Base-by-base conservation (phyloP, 202 grass and related monocot genomes). In the Eragrostis tef region DNA sequence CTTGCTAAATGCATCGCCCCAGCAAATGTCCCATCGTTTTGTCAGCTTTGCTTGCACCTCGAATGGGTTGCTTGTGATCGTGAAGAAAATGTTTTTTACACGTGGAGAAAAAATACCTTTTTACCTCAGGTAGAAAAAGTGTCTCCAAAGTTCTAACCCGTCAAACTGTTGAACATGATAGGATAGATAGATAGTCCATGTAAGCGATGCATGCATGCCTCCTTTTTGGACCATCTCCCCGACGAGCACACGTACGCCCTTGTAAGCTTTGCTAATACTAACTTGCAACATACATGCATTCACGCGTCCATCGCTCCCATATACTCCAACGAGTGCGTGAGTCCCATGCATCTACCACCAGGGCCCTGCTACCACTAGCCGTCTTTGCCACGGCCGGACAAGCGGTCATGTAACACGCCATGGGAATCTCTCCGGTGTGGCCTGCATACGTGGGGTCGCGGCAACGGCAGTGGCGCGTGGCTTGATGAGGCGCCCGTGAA, bases 401-500 rank as follows among this genome's bases (percentile, higher is more conserved):
- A 14, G 41, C n/a, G 49, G 58, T 19, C 58, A 80, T 67, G 48
- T 57, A 58, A 65, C 61, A 17, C 74, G 59, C 39, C 36, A 11
- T 34, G 42, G 78, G 72, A 85, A 77, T 90, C 61, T 87, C 75
- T 45, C 65, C 26, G 47, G 29, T 75, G 79, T 71, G 58, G 57
- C 15, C 22, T 51, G 77, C 34, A 63, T 74, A 44, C 42, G 34
- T 68, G 63, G 46, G 76, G 74, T 70, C 62, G 46, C 9, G 36
- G 48, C 26, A 78, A 68, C 1, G 25, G 62, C 17, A 13, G 24
- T 24, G 60, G 25, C 13, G 10, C n/a, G 65, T 47, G 52, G 17
- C 34, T 61, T 31, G 17, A 26, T 5, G 34, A 36, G 1, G 56
- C 70, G 59, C 86, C 82, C 89, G 89, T 88, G 89, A 91, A 82